Base-by-base conservation (phyloP, 805 yeast species). In the Yamadazyma sp. region DNA sequence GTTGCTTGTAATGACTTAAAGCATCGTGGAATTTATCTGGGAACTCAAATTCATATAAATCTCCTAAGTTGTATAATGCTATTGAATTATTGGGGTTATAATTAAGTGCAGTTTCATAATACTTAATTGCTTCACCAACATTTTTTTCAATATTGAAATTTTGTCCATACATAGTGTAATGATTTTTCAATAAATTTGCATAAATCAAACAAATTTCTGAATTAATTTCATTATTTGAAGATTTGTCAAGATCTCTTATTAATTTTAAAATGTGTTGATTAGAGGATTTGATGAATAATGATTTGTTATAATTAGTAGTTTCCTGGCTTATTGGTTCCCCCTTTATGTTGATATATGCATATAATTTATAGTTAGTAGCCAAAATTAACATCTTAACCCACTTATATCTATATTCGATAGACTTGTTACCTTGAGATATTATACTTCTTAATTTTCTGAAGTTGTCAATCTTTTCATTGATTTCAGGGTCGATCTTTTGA, bases 351-450 rank as follows among this genome's bases (percentile, higher is more conserved):
- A 68, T 56, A 40, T 60, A 65, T n/a, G 64, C 53, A 42, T 60
- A 66, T 13, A 68, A 50, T 44, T 58, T 55, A 45, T 49, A 58
- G 42, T 65, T 65, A 20, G 62, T 57, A 10, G 73, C 70, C 12
- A 48, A 43, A 14, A 68, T 55, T 44, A 68, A 52, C 68, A 60
- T 63, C 39, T 64, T 62, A 33, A 62, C 58, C 73, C 73, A 68
- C 40, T 60, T 53, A 32, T 67, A 51, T 23, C 73, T 47, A 45
- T 52, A 67, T 40, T 65, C 71, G 23, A 54, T 49, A 1, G 70
- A 50, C 45, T 68, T 68, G 39, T 65, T 65, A 9, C 73, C 73
- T 2, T 64, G 46, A 1, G 71, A 63, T 30, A 68, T 68, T 13
- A 61, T 40, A 13, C 42, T 34, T 24, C 73, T 55, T 36, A 68